A percentile compares a stretch with the other conserved stretches of the same genome.
Conservation (phyloP, 2,329 filamentous ascomycete species). For the Fusarium avenaceum region DNA sequence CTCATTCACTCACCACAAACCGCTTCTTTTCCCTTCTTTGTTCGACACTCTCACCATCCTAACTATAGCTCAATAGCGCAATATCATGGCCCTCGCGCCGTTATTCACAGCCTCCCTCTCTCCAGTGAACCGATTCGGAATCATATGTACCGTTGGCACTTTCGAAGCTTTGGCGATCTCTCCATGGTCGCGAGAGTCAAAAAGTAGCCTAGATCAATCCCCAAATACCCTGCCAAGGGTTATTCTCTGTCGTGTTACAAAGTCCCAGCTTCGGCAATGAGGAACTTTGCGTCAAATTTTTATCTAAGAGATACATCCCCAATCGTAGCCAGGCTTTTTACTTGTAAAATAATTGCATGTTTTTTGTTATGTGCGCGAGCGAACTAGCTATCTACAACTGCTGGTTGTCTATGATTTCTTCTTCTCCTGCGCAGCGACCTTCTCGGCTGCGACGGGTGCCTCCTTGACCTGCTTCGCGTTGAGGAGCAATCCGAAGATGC, state of each 20-base stretch:
- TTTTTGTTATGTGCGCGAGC: conserved; percentile 18
- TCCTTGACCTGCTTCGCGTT: conserved; percentile 55
- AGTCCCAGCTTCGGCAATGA: conserved; percentile 81
- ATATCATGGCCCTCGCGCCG: conserved; percentile 16
- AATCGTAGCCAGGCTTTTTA: conserved; percentile 27
- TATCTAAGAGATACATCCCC: conserved; percentile 79
- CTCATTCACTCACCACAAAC: conserved; percentile 14
- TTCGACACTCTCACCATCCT: background rate
- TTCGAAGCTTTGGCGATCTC: conserved; percentile 89
- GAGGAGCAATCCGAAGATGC: conserved; percentile 65
- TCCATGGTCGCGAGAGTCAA: conserved; percentile 87
- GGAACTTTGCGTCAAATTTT: conserved; percentile 84
- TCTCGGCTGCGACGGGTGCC: conserved; percentile 53
- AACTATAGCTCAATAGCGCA: conserved; percentile 37
- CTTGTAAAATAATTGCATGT: conserved; percentile 21
- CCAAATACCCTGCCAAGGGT: conserved; percentile 87
- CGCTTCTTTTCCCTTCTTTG: background rate
- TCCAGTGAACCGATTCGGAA: conserved; percentile 33
- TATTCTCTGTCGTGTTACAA: conserved; percentile 95
- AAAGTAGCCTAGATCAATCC: conserved; percentile 83
- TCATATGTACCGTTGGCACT: conserved; percentile 69
- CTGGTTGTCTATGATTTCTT: conserved; percentile 64
- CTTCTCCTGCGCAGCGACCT: conserved; percentile 50
- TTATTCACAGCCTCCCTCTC: conserved; percentile 12
- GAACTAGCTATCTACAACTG: conserved; percentile 15